A percentile compares a stretch with the other conserved stretches of the same genome.
These are phyloP conservation scores for Beauveria medogensis DNA, from an alignment of 2,329 filamentous ascomycete genomes.

Conservation along the genomic window DNA sequence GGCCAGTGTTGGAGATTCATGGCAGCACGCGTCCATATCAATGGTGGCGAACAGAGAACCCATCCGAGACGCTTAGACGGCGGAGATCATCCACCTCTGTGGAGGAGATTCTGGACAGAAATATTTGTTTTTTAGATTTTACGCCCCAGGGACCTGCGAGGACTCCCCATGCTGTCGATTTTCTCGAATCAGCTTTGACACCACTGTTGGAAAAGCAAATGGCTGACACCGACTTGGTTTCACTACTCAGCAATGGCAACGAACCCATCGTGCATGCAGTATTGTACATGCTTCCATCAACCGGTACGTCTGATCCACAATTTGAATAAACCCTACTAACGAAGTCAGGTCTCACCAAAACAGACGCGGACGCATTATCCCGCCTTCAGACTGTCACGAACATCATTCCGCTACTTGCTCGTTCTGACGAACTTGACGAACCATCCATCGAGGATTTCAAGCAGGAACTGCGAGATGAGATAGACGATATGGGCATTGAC, in stretches of 20 bases:
- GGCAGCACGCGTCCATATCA: slow-evolving; percentile 81
- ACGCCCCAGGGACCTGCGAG: slow-evolving; percentile 16
- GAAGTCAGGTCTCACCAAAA: slow-evolving; percentile 21
- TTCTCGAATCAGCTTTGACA: slow-evolving; percentile 52
- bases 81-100: slow-evolving; percentile 53
- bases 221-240: slow-evolving; percentile 65
- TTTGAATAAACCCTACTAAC: background rate
- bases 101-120: slow-evolving; percentile 77
- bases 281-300: slow-evolving; percentile 69
- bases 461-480: slow-evolving; percentile 45
- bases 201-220: slow-evolving; percentile 41
- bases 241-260: slow-evolving; percentile 71
- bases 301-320: slow-evolving; percentile 39
- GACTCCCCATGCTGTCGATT: slow-evolving; percentile 56
- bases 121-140: slow-evolving; percentile 81
- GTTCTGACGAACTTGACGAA: slow-evolving; percentile 59
- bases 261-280: slow-evolving; percentile 79
- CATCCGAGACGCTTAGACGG: slow-evolving; percentile 45
- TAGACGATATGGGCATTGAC: slow-evolving; percentile 49
- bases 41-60: slow-evolving; percentile 78
- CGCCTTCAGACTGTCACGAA: slow-evolving; percentile 68
- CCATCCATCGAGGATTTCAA: slow-evolving; percentile 54
- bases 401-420: slow-evolving; percentile 73
- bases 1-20: slow-evolving; percentile 56
- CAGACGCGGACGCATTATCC: slow-evolving; percentile 64